Base-by-base conservation (phyloP, 2,329 filamentous ascomycete species). In the Claviceps arundinis region DNA sequence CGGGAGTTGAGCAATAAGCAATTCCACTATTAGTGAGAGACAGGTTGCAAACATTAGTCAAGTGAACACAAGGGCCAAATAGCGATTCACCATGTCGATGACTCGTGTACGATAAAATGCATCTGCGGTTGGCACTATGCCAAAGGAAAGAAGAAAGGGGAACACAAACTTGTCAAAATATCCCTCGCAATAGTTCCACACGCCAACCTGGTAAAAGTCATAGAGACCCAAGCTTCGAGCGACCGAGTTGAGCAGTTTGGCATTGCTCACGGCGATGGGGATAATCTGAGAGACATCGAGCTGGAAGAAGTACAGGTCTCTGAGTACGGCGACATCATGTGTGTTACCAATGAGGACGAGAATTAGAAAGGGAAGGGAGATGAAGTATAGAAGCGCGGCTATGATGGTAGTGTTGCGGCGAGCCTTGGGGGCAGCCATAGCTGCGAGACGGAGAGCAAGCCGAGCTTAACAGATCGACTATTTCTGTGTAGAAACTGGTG, bases 151-250 rank as follows among this genome's bases (percentile, higher is more conserved):
- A n/a, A 40, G 38, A n/a, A 37, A 13, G n/a, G 43, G 13, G 24
- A 22, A 5, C 16, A 64, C 74, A 51, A 64, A 78, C 68, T 84
- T 74, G 59, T 78, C 75, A 52, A 80, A 73, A 67, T 90, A 94
- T 19, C 90, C 90, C 66, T 95, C 87, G 68, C 91, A 97, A 66
- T 85, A 95, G 54, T 83, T 85, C 91, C 91, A 97, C 42, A 96
- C 70, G 5, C 90, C 90, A 30, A 95, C 86, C 61, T 89, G 86
- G 68, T 96, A 96, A 69, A 95, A 96, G 68, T 96, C 91, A 65
- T 95, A 89, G 48, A 96, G 75, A 34, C 90, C 91, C 51, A 96
- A 74, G 22, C 85, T 87, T 50, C 87, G 83, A 4, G 89, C 89
- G 58, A 95, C 89, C 46, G 83, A 89, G 72, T 95, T 95, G 68